A percentile compares a stretch with the other conserved stretches of the same genome.
phyloP scores from a whole-genome alignment of 495 filamentous ascomycete genomes.

The Neurospora sp. region DNA sequence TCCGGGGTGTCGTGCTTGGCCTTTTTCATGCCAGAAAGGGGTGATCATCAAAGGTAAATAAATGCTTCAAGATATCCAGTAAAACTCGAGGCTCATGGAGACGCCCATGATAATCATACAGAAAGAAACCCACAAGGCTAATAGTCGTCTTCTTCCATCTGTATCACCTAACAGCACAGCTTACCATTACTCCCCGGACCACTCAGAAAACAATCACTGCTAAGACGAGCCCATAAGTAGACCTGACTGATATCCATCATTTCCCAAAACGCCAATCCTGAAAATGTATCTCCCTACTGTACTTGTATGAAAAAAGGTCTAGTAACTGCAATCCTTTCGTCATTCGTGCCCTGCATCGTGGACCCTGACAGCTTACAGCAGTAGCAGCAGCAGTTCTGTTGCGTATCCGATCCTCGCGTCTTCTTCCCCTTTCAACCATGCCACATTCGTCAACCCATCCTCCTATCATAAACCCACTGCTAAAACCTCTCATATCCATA shows the following conservation, averaged over 20 bases:
- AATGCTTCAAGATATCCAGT: neutral
- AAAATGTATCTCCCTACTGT: neutral
- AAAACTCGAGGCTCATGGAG: neutral
- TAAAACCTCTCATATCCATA: constrained; percentile 20
- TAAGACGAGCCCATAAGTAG: neutral
- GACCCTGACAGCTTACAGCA: neutral
- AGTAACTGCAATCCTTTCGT: neutral
- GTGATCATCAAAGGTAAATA: neutral
- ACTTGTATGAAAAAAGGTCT: neutral
- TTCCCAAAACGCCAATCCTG: neutral
- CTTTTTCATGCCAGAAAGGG: neutral
- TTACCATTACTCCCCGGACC: neutral
- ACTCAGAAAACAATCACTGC: neutral
- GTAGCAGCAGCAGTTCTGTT: neutral
- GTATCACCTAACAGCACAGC: neutral
- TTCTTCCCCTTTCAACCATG: neutral
- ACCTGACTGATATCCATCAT: neutral
- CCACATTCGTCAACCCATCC: neutral
- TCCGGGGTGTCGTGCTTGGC: neutral
- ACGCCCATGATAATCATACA: neutral
- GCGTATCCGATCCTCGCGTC: neutral
- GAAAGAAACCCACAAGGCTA: neutral
- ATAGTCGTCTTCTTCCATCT: neutral
- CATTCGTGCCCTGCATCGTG: neutral
- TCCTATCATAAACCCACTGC: constrained; percentile 24